These are phyloP conservation scores for Leccinum solheimii DNA, from an alignment of 1,284 basidiomycete genomes.

Conservation along the genomic window DNA sequence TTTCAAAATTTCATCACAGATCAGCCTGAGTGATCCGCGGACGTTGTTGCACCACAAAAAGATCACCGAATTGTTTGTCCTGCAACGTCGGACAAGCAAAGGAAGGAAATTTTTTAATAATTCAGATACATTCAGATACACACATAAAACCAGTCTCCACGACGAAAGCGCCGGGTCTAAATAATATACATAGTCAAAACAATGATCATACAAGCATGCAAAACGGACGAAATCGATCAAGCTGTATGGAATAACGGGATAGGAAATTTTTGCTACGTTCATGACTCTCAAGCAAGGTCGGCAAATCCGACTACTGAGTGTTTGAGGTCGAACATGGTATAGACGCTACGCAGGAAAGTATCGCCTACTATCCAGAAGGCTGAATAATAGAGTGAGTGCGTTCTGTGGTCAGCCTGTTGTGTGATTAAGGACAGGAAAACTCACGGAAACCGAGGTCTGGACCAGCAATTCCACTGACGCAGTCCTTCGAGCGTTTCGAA, in stretches of 20 bases:
- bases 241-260: not conserved
- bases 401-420: not conserved
- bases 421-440: not conserved
- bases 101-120: no score
- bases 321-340: conserved; percentile 20
- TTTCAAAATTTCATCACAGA: not conserved
- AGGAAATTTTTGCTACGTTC: not conserved
- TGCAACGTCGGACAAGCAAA: no score
- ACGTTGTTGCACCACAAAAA: not conserved
- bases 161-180: not conserved
- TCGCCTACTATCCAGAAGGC: conserved; percentile 22
- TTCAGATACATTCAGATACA: no score
- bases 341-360: conserved; percentile 17
- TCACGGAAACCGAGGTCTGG: not conserved
- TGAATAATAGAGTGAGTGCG: not conserved
- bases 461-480: conserved; percentile 13
- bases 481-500: conserved; percentile 11
- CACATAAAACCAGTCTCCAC: no score
- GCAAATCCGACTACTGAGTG: conserved; percentile 20
- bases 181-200: not conserved
- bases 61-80: no score
- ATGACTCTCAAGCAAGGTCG: conserved; percentile 10
- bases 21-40: not conserved
- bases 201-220: not conserved
- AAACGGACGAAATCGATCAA: not conserved